These are phyloP conservation scores for Lasiosphaeriaceae sp. DNA, from an alignment of 495 filamentous ascomycete species.

Conservation along the genomic window DNA sequence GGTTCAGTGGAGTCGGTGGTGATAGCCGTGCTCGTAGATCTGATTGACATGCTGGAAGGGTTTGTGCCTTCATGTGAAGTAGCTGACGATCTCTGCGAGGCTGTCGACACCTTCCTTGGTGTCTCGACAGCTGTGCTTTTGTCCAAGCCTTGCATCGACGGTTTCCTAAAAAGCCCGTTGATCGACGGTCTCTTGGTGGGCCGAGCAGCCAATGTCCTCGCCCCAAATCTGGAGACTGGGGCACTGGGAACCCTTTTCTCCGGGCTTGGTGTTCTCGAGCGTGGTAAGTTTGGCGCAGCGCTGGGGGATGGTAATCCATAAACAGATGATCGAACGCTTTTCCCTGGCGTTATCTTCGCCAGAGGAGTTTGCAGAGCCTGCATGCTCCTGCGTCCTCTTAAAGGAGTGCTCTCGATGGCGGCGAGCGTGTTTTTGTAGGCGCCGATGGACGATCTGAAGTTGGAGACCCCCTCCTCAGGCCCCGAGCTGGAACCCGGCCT, in stretches of 20 bases:
- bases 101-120: conserved; percentile 36
- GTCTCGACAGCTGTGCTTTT: conserved; percentile 30
- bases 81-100: conserved; percentile 44
- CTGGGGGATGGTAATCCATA: conserved; percentile 18
- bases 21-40: conserved; percentile 32
- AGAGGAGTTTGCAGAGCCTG: conserved; percentile 22
- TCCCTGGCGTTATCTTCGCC: conserved; percentile 5
- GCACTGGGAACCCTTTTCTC: conserved; percentile 29
- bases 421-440: conserved; percentile 34
- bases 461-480: conserved; percentile 24
- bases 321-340: conserved; percentile 11
- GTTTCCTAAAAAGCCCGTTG: conserved; percentile 51
- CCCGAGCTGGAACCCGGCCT: conserved; percentile 41
- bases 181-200: conserved; percentile 54
- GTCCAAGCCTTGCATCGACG: conserved; percentile 40
- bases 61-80: conserved; percentile 46
- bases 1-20: conserved; percentile 36
- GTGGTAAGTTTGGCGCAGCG: conserved; percentile 18
- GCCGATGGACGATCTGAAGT: conserved; percentile 28
- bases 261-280: conserved; percentile 40
- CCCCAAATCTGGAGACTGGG: conserved; percentile 36
- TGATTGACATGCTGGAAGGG: conserved; percentile 32
- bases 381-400: conserved; percentile 24
- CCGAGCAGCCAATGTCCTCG: conserved; percentile 46
- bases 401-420: conserved; percentile 32